Conservation (phyloP, 495 filamentous ascomycete species). For the Penicillium ucsense region DNA sequence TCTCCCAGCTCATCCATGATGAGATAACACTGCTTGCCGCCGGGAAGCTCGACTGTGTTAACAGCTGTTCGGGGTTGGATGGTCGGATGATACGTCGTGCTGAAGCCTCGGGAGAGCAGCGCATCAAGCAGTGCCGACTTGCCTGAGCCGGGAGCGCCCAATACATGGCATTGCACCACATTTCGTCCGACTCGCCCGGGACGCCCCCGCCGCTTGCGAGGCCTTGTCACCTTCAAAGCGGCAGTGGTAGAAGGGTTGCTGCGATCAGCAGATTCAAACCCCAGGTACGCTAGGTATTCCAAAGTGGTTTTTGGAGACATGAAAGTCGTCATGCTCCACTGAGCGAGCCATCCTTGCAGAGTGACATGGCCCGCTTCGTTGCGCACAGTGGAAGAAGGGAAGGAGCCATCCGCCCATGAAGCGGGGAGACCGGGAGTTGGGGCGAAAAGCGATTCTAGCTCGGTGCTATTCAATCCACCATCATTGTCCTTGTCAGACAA, state of each 20-base stretch:
- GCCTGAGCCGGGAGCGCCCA: slow-evolving; percentile 72
- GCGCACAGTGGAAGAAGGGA: slow-evolving; percentile 87
- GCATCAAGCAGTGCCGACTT: slow-evolving; percentile 85
- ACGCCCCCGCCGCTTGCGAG: slow-evolving; percentile 71
- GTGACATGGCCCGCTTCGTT: slow-evolving; percentile 95
- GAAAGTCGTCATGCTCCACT: slow-evolving; percentile 99
- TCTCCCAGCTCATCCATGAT: slow-evolving; percentile 96
- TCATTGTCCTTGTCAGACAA: slow-evolving; percentile 96
- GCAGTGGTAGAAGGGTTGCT: slow-evolving; percentile 58
- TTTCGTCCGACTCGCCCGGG: slow-evolving; percentile 84
- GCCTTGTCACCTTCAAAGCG: slow-evolving; percentile 83
- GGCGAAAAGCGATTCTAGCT: slow-evolving; percentile 78
- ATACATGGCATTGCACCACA: slow-evolving; percentile 91
- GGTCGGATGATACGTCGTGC: slow-evolving; percentile 79
- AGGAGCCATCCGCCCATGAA: slow-evolving; percentile 84
- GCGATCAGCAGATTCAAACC: slow-evolving; percentile 64
- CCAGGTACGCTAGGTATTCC: slow-evolving; percentile 90
- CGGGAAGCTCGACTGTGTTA: slow-evolving; percentile 91
- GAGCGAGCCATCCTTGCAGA: slow-evolving; percentile 93
- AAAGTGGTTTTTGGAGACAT: slow-evolving; percentile 88
- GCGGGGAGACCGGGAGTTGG: slow-evolving; percentile 82
- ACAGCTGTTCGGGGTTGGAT: slow-evolving; percentile 89
- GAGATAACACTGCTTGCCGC: slow-evolving; percentile 93
- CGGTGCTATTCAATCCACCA: slow-evolving; percentile 77
- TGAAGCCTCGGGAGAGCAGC: slow-evolving; percentile 83